phyloP scores from a whole-genome alignment of 2,329 filamentous ascomycete genomes.

The Rutstroemia sydowiana region DNA sequence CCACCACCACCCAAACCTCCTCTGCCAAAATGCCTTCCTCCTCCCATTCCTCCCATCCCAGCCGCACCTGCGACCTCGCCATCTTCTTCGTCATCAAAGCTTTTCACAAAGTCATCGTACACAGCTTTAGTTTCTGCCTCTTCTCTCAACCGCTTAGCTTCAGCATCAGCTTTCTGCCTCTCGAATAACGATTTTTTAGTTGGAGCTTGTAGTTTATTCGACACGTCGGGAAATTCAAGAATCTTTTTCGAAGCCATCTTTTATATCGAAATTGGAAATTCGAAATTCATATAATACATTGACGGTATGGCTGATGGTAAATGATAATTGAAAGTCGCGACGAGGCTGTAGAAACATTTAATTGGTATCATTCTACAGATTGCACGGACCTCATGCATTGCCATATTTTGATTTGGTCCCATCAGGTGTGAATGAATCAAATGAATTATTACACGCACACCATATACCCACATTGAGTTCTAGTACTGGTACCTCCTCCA shows the following conservation, averaged over 20 bases:
- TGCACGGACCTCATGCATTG: too few species aligned
- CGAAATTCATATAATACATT: background rate
- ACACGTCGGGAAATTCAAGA: constrained; percentile 58
- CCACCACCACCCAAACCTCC: constrained; percentile 28
- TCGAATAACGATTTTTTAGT: constrained; percentile 84
- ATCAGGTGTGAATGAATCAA: too few species aligned
- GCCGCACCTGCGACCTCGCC: constrained; percentile 14
- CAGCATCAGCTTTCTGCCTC: constrained; percentile 78
- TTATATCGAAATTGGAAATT: background rate
- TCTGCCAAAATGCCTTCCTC: constrained; percentile 53
- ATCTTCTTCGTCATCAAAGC: constrained; percentile 53
- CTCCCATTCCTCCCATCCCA: constrained; percentile 10
- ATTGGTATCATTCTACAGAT: too few species aligned
- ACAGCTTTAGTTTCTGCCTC: constrained; percentile 82
- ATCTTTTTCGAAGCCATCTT: constrained; percentile 24
- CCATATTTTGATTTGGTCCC: too few species aligned
- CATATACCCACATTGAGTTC: too few species aligned
- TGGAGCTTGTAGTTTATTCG: constrained; percentile 70
- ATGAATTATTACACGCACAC: too few species aligned
- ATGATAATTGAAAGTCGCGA: background rate
- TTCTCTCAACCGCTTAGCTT: constrained; percentile 79
- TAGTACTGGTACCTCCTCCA: too few species aligned
- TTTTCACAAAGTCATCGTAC: constrained; percentile 82
- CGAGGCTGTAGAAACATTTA: background rate
- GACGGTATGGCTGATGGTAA: background rate